Conservation (phyloP, 176 grass and related monocot species). For the Oryza officinalis region DNA sequence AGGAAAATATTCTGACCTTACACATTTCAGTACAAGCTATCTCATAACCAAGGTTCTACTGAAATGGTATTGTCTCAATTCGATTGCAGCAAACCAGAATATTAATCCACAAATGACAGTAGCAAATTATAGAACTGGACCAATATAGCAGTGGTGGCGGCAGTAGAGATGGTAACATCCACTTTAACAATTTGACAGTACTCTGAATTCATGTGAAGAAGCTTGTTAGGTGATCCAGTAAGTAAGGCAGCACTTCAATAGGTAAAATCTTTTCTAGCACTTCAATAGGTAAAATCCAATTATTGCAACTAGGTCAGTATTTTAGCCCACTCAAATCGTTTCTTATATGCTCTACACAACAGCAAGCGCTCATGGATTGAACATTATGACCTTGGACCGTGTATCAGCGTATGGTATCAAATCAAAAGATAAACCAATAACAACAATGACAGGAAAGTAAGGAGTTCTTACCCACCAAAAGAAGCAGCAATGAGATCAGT, state of each 20-base stretch:
- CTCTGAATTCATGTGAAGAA: not conserved
- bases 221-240: not conserved
- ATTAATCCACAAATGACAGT: not conserved
- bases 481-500: not conserved
- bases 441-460: not conserved
- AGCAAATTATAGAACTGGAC: not conserved
- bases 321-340: not conserved
- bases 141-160: not conserved
- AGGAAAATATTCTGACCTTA: not conserved
- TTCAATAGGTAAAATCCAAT: not conserved
- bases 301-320: not conserved
- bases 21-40: not conserved
- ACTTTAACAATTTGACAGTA: not conserved
- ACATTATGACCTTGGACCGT: not conserved
- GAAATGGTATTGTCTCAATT: not conserved
- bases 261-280: not conserved
- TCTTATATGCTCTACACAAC: not conserved
- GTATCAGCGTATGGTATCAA: not conserved
- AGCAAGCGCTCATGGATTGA: not conserved
- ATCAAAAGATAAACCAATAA: not conserved
- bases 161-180: not conserved
- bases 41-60: not conserved
- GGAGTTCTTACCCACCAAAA: slow-evolving; percentile 19
- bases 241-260: not conserved
- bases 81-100: not conserved